Evolutionary conservation across 306 rosid species (phyloP), one percentile per base, ranked within the genome.

Genomic region (Prunus davidiana): DNA sequence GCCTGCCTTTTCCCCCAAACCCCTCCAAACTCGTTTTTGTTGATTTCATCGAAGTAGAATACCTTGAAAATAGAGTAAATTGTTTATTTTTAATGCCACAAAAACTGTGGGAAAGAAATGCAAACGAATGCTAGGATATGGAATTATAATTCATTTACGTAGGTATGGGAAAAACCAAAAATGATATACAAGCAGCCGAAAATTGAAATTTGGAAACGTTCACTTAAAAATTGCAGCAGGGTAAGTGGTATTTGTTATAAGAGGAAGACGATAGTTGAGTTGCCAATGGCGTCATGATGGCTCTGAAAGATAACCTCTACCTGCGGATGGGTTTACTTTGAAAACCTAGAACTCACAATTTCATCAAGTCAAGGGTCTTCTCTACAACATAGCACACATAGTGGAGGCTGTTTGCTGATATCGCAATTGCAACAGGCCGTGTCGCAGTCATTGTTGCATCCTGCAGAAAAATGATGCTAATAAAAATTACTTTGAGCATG

Each of bases 361-460:
- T 32, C 30, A 34, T 62, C 27, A 12, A 46, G 66, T 79, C 76
- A 90, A 71, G 90, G 92, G 60, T 85, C 84, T 72, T 90, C 94
- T 56, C 57, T 81, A 73, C 97, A 94, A 77, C 98, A 94, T 43
- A 79, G 82, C 60, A 91, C 93, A 34, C 98, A 94, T 3, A 91
- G 78, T 4, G 98, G 98, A 60, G 98, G 96, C 30, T 84, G 83
- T 69, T 89, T 86, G 56, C 34, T 72, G 50, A 90, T 86, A 61
- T 91, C 93, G 74, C 97, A 91, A 38, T 86, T 75, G 72, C 98
- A 94, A 60, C 97, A 95, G 64, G 93, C 92, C 6, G 89, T 84
- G 70, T 89, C 91, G 51, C 95, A 89, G 75, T 89, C 92, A 64
- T 95, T 90, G 87, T 90, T 92, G 86, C 98, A 95, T 84, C 98